Base-by-base conservation (phyloP, 1,284 basidiomycete genomes). In the Veloboletus limbatus region DNA sequence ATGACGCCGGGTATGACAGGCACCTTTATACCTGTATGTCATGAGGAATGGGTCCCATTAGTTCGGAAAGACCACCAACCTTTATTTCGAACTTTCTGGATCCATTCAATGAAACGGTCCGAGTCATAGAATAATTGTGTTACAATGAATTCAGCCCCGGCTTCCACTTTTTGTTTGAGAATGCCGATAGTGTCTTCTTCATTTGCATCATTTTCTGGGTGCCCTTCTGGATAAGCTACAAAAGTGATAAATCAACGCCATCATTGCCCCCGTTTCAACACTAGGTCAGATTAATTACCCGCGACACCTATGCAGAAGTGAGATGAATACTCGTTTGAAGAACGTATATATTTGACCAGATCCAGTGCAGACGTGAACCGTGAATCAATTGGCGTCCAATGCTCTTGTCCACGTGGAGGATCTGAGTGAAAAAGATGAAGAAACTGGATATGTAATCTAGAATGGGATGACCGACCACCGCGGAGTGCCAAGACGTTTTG, bases 111-210 rank as follows among this genome's bases (percentile, higher is more conserved):
- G 68, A 96, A 96, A 40, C 81, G 77, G 52, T 92, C 84, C 27
- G 88, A 84, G 58, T 98, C 95, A 71, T 99, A 99, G 69, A 99
- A 99, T 44, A 99, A 78, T 63, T 99, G 97, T 0, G 97, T 98
- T 51, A 99, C 79, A 55, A 99, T 92, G 66, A 95, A 97, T 54
- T 97, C 88, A 2, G 95, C 94, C 5, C 97, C 97, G 0, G 92
- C 93, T 52, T 97, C 90, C 24, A 98, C 84, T 69, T 99, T 99
- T 34, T 78, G 77, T 69, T 93, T 93, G 49, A 99, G 74, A 58
- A 85, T 76, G 3, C 76, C 69, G 17, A 99, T 75, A 58, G 96
- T 89, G n/a, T 72, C 72, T 41, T 90, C 83, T 52, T 82, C 81
- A 43, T 74, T 72, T 6, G 71, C 67, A 18, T 78, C 70, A 35